These are phyloP conservation scores for Myxozyma vanderwaltii DNA, from an alignment of 805 yeast genomes.

Conservation along the genomic window DNA sequence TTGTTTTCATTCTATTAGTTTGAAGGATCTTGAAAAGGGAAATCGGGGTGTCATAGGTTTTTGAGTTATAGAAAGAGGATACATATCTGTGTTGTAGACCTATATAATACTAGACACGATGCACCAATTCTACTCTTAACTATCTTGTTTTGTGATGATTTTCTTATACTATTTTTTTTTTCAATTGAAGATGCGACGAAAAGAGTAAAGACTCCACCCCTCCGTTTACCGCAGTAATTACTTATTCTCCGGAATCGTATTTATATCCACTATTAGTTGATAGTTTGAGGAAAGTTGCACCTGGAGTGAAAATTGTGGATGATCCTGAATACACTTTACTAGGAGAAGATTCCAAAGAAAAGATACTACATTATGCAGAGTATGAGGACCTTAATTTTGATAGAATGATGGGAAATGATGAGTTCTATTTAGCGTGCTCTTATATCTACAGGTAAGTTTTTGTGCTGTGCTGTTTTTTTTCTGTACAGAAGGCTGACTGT, in stretches of 20 bases:
- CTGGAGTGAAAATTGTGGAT: conserved; percentile 41
- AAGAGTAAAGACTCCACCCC: not conserved
- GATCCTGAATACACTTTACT: conserved; percentile 37
- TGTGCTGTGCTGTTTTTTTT: not conserved
- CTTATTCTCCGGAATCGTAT: conserved; percentile 46
- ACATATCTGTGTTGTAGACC: not conserved
- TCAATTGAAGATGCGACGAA: not conserved
- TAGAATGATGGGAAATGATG: conserved; percentile 48
- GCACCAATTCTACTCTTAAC: not conserved
- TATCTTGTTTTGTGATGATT: not conserved
- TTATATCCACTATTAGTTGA: conserved; percentile 46
- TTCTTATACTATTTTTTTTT: not conserved
- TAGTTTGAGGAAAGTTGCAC: conserved; percentile 43
- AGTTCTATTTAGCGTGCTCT: conserved; percentile 67
- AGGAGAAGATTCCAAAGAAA: conserved; percentile 35
- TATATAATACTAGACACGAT: not conserved
- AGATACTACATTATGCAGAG: conserved; percentile 78
- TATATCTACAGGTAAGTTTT: conserved; percentile 60
- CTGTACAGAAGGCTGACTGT: not conserved
- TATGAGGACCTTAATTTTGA: conserved; percentile 88
- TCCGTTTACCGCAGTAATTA: conserved; percentile 36
- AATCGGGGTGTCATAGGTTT: too few relatives aligned
- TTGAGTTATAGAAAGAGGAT: not conserved
- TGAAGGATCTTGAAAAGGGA: too few relatives aligned
- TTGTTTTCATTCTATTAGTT: too few relatives aligned